Base-by-base conservation (phyloP, 805 yeast genomes). In the Lipomyces anomalus region DNA sequence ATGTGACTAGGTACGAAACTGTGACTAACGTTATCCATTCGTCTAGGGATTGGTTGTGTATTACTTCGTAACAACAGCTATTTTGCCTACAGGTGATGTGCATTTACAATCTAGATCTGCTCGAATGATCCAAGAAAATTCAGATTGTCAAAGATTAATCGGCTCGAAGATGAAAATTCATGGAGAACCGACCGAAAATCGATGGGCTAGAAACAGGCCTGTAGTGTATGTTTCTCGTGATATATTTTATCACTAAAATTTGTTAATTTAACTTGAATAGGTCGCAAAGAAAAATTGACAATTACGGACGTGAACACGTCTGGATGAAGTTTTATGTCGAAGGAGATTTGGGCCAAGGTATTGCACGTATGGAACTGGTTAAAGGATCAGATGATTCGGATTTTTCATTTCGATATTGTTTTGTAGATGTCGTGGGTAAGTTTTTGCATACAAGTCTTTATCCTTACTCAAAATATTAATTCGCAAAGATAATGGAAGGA, bases 141-240 rank as follows among this genome's bases (percentile, higher is more conserved):
- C 73, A 39, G 64, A 60, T 22, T 80, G 84, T 2, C 80, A 82
- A 56, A 63, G 68, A 48, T 61, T 76, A 16, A 65, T 86, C 32
- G 70, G 71, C 3, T 79, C 78, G 46, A 75, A 84, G 59, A 67
- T 86, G 40, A 81, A 80, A 57, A 94, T 94, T 0, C 80, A 82
- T 61, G 94, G 95, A 35, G 88, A 82, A 50, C 64, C 72, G 5
- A 64, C 77, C 1, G 68, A 67, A 38, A 88, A 83, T 57, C 76
- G 75, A 56, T 85, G 95, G 94, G 81, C 87, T 2, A 76, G 94
- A 66, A 84, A 84, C 60, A 76, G 94, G 67, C 94, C 94, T 2
- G 77, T 82, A 24, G 44, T 40, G 21, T n/a, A n/a, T n/a, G n/a
- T n/a, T n/a, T n/a, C n/a, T n/a, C 32, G 20, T 16, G 39, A 16